Conservation (phyloP, 1,139 yeast genomes). For the Yamadazyma membranifaciens region DNA sequence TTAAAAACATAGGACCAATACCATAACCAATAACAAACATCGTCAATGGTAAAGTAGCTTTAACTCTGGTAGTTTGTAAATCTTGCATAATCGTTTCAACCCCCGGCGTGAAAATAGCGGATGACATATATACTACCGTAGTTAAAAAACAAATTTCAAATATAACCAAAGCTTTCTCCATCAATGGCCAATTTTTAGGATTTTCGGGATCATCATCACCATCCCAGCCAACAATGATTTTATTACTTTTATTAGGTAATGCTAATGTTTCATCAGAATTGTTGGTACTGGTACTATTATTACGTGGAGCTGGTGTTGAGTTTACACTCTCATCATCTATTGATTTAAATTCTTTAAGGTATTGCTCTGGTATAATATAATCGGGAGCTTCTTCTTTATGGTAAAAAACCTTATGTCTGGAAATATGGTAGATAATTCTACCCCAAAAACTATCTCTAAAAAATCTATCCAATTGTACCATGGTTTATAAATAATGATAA, state of each 20-base stretch:
- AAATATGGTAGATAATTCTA: constrained; percentile 29
- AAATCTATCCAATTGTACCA: constrained; percentile 13
- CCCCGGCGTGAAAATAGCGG: constrained; percentile 31
- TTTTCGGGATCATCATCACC: constrained; percentile 28
- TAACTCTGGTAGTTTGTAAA: constrained; percentile 33
- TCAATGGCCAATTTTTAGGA: constrained; percentile 27
- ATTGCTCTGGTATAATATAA: constrained; percentile 34
- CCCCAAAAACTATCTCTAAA: constrained; percentile 35
- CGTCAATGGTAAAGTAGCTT: constrained; percentile 42
- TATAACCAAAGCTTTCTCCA: constrained; percentile 19
- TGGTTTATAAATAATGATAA: background rate
- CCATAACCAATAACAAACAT: constrained; percentile 53
- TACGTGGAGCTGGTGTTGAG: background rate
- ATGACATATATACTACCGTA: constrained; percentile 24
- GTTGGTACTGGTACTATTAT: background rate
- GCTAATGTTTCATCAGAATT: background rate
- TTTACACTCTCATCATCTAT: background rate
- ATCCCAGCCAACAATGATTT: constrained; percentile 7
- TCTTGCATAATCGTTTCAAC: constrained; percentile 36
- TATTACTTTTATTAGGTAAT: background rate
- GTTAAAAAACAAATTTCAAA: constrained; percentile 21
- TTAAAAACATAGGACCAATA: constrained; percentile 51
- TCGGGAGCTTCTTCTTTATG: constrained; percentile 32
- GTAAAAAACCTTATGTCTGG: constrained; percentile 26
- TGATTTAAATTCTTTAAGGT: constrained; percentile 9